Conservation (phyloP, 1,284 basidiomycete genomes). For the Moesziomyces globuligerus region DNA sequence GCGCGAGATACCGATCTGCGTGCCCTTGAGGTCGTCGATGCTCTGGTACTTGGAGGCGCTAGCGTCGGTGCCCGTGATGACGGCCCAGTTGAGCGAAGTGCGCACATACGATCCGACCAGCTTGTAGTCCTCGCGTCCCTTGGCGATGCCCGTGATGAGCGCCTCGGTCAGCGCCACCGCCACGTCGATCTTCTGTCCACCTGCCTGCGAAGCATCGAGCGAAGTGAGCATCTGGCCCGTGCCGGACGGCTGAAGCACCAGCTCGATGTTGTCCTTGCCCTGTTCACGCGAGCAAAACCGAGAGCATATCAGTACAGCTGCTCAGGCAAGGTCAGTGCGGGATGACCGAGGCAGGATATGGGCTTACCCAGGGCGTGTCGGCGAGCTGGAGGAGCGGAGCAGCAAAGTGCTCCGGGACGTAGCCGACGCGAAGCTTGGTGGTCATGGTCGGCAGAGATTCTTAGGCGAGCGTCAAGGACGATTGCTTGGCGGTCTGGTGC, state of each 20-base stretch:
- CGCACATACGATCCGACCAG: constrained; percentile 91
- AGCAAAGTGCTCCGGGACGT: constrained; percentile 64
- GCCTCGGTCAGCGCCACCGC: constrained; percentile 89
- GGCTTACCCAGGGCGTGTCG: constrained; percentile 51
- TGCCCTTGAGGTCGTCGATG: constrained; percentile 81
- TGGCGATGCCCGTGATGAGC: constrained; percentile 88
- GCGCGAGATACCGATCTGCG: constrained; percentile 88
- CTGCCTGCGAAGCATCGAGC: constrained; percentile 36
- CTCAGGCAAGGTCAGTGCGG: no score
- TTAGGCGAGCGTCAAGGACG: no score
- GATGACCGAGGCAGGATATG: not conserved
- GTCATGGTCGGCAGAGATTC: constrained; percentile 3
- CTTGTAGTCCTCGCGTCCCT: constrained; percentile 83
- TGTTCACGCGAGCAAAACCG: not conserved
- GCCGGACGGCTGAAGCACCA: constrained; percentile 59
- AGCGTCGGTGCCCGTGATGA: constrained; percentile 81
- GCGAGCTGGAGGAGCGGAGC: constrained; percentile 58
- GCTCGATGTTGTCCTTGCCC: constrained; percentile 54
- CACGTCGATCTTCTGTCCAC: constrained; percentile 61
- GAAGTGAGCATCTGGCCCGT: constrained; percentile 65
- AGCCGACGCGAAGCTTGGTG: constrained; percentile 54
- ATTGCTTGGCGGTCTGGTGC: no score
- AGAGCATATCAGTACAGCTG: no score
- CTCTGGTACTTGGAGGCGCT: constrained; percentile 72
- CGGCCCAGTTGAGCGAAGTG: constrained; percentile 72